Evolutionary conservation across 2,329 filamentous ascomycete genomes (phyloP), one percentile per base, ranked within the genome.

Genomic region (Ceratocystis cubensis): DNA sequence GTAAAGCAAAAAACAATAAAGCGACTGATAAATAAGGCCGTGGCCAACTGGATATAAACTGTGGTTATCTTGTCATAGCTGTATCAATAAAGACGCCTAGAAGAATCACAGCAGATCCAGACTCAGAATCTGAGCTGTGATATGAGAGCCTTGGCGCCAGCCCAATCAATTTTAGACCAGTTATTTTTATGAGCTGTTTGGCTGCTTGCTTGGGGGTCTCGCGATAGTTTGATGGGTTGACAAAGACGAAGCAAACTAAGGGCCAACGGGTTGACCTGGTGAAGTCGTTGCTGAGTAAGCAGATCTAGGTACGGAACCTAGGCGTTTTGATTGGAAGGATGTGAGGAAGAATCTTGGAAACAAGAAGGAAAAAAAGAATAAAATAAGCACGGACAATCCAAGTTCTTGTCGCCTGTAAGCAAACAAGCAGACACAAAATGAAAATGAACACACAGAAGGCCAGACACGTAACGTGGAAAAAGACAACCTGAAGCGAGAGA

Each of bases 401-500:
- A 5, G 25, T 41, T 46, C 10, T 37, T 48, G 48, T 48, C 8
- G 61, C 20, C 41, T 45, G 5, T 20, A 41, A 37, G 50, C 13
- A 17, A 25, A n/a, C 50, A 59, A 25, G 50, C 17, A 25, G 25
- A 57, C n/a, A 33, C 15, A 10, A 25, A 65, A 20, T 17, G 46
- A 50, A 41, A 20, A 37, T 41, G 46, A 41, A 41, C 8, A 44
- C 15, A n/a, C 22, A 22, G 37, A 61, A 64, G 33, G 28, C 46
- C 45, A 50, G 22, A 64, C 33, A 64, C n/a, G 30, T 30, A 59
- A 59, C 17, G 56, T 59, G 56, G 56, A 59, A 59, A 57, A 57
- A 15, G 10, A 30, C 13, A 13, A 41, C 37, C 50, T 13, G 50
- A 56, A 57, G 53, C 53, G 25, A 53, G 48, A 53, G n/a, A 57